These are phyloP conservation scores for Ophiostoma populinum DNA, from an alignment of 2,329 filamentous ascomycete genomes.

Conservation along the genomic window DNA sequence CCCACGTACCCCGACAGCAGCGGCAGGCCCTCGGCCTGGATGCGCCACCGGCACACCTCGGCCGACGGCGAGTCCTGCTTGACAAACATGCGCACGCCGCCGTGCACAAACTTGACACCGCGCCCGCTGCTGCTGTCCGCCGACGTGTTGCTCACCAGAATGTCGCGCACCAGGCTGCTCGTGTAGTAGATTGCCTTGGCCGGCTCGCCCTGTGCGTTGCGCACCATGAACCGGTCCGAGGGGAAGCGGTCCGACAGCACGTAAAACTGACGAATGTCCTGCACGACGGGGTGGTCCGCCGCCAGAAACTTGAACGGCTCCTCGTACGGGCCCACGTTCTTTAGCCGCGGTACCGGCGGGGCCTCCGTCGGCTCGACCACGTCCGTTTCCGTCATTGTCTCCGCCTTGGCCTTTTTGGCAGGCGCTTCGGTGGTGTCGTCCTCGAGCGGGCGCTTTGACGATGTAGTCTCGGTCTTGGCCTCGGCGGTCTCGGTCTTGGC, in stretches of 20 bases:
- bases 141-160: slow-evolving; percentile 74
- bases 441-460: slow-evolving; percentile 18
- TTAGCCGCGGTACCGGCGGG: slow-evolving; percentile 20
- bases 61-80: slow-evolving; percentile 84
- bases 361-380: slow-evolving; percentile 8
- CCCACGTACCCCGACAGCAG: slow-evolving; percentile 86
- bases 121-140: slow-evolving; percentile 35
- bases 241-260: slow-evolving; percentile 71
- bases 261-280: slow-evolving; percentile 70
- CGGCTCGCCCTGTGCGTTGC: slow-evolving; percentile 75
- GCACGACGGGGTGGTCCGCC: slow-evolving; percentile 56
- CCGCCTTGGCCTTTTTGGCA: slow-evolving; percentile 24
- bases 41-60: slow-evolving; percentile 81
- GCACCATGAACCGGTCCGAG: slow-evolving; percentile 82
- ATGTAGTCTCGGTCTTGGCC: slow-evolving; percentile 7
- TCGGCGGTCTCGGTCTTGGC: not conserved
- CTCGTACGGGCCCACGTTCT: slow-evolving; percentile 42
- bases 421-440: slow-evolving; percentile 17
- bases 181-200: slow-evolving; percentile 97
- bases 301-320: slow-evolving; percentile 90
- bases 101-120: slow-evolving; percentile 84
- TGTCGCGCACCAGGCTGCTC: slow-evolving; percentile 64
- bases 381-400: slow-evolving; percentile 6
- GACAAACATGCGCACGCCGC: slow-evolving; percentile 97
- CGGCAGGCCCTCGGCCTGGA: slow-evolving; percentile 84